Evolutionary conservation across 2,329 filamentous ascomycete species (phyloP), one percentile per base, ranked within the genome.

Genomic region (Apiospora aurea): DNA sequence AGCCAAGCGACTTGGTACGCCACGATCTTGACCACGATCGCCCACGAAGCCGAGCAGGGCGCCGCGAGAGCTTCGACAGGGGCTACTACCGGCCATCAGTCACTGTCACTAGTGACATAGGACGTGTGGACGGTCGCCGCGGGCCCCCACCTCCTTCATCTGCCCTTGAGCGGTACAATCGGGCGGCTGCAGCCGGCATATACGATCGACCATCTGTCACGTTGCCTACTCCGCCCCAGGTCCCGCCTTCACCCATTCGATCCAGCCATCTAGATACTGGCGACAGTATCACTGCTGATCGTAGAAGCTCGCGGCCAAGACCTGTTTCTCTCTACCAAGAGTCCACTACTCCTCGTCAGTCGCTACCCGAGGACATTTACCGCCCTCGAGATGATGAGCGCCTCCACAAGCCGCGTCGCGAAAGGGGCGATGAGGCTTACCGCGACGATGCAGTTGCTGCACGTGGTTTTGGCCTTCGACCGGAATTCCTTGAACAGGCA

Each of bases 151-250:
- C 91, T 5, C 89, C 91, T 6, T 93, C 90, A 3, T 86, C 92
- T 75, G 92, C 91, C 0, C 90, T 94, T 74, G 92, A 94, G 76
- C 93, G 90, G 81, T 88, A 93, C 74, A 88, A 88, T 75, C 84
- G 87, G 72, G 79, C 78, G 3, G 78, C 81, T 2, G 79, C 81
- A 67, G 76, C 80, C 21, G 80, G 81, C 6, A 77, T 82, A 8
- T 89, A 89, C 73, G 87, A 88, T 34, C 79, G 85, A 41, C 82
- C 86, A 7, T 81, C 81, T 0, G 80, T 82, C 61, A 85, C 86
- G 69, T 82, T 86, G 78, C 84, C 87, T 21, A 80, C 87, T 18
- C 83, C 85, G 0, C 84, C 86, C 10, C 76, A 82, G 38, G 84
- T 84, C 4, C 78, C 81, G 18, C 79, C 82, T 6, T 82, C 83